These are phyloP conservation scores for Chytridium lagenaria DNA, from an alignment of 371 early-diverging fungal genomes.

Conservation along the genomic window DNA sequence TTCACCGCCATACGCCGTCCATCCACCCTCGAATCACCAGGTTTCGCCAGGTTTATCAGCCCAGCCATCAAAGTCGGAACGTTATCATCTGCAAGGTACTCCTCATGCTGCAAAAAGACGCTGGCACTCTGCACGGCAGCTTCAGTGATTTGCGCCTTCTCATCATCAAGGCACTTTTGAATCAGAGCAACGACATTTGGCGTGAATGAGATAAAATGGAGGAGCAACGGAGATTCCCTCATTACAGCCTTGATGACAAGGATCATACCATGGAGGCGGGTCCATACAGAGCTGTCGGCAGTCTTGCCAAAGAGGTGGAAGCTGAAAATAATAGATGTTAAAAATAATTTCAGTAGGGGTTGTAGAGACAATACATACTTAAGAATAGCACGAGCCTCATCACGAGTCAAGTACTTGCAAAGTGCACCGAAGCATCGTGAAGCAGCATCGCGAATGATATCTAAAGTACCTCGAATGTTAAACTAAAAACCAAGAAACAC, in stretches of 20 bases:
- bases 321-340: too few relatives aligned
- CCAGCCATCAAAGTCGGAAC: slow-evolving; percentile 23
- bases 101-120: slow-evolving; percentile 53
- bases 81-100: slow-evolving; percentile 34
- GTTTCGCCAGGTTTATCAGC: slow-evolving; percentile 35
- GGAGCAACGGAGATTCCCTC: slow-evolving; percentile 55
- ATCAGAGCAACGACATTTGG: not conserved
- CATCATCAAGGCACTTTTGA: slow-evolving; percentile 27
- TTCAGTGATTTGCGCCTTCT: slow-evolving; percentile 53
- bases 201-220: slow-evolving; percentile 45
- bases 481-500: not conserved
- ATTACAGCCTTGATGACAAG: slow-evolving; percentile 58
- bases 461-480: slow-evolving; percentile 16
- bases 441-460: slow-evolving; percentile 41
- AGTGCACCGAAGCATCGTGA: slow-evolving; percentile 62
- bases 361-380: slow-evolving; percentile 32
- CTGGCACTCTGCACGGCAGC: slow-evolving; percentile 62
- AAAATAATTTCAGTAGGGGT: not conserved
- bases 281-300: slow-evolving; percentile 33
- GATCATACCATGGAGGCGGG: slow-evolving; percentile 55
- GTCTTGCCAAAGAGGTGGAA: slow-evolving; percentile 22
- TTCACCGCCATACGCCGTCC: slow-evolving; percentile 47
- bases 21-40: slow-evolving; percentile 36
- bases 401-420: slow-evolving; percentile 55
- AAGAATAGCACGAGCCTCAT: slow-evolving; percentile 52